Evolutionary conservation across 805 yeast species (phyloP).

Genomic region (Metschnikowia bowlesiae): DNA sequence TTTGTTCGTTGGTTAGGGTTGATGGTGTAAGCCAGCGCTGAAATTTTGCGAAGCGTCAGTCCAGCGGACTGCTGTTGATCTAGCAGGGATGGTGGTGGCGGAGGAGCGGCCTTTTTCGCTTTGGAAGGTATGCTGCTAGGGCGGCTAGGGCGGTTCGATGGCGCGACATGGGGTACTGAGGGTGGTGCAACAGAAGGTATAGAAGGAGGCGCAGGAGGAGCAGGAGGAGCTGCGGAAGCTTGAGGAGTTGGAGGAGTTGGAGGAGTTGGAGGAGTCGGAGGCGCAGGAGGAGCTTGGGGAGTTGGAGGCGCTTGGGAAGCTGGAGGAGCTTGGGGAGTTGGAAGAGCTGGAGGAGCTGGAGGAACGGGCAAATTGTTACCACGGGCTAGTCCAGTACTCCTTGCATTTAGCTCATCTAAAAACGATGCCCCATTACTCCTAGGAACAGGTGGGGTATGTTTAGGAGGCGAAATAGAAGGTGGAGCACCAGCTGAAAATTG

Average conservation of each 20-base stretch:
- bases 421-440: conserved; percentile 11
- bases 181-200: conserved; percentile 17
- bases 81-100: conserved; percentile 24
- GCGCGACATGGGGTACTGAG: conserved; percentile 14
- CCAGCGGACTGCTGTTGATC: conserved; percentile 46
- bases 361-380: conserved; percentile 19
- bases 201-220: conserved; percentile 14
- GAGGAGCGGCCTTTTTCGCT: conserved; percentile 27
- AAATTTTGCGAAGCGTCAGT: conserved; percentile 52
- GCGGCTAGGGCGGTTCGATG: conserved; percentile 5
- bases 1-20: conserved; percentile 29
- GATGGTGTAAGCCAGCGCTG: conserved; percentile 64
- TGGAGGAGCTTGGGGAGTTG: conserved; percentile 17
- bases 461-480: conserved; percentile 47
- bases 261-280: conserved; percentile 11
- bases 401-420: conserved; percentile 7
- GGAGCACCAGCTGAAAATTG: neutral
- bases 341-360: conserved; percentile 14
- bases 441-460: conserved; percentile 24
- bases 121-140: neutral
- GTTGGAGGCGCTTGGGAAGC: conserved; percentile 12
- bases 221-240: too few relatives aligned
- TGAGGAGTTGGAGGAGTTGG: neutral
- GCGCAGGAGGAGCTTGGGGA: conserved; percentile 12
- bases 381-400: conserved; percentile 2